Evolutionary conservation across 257 asterid genomes (phyloP).

Genomic region (Catharanthus roseus): DNA sequence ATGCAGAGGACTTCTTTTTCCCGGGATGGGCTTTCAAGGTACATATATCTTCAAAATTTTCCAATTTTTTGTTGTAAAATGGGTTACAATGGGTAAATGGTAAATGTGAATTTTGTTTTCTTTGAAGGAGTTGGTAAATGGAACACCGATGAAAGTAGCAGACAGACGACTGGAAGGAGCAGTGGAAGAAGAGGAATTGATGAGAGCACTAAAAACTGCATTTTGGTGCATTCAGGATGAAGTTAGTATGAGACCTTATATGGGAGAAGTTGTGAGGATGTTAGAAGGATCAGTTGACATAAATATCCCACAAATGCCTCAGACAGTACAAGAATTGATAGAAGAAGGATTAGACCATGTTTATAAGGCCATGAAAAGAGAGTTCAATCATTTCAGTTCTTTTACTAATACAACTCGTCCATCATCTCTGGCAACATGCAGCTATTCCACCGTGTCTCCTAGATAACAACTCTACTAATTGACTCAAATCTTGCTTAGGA

Average conservation of each 20-base stretch:
- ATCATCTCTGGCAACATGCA: slow-evolving; percentile 81
- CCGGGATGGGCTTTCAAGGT: slow-evolving; percentile 99
- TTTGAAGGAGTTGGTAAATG: slow-evolving; percentile 56
- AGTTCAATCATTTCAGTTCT: slow-evolving; percentile 59
- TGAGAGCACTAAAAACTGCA: slow-evolving; percentile 57
- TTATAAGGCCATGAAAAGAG: slow-evolving; percentile 83
- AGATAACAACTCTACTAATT: slow-evolving; percentile 41
- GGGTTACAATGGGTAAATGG: no score
- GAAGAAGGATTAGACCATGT: slow-evolving; percentile 90
- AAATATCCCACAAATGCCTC: slow-evolving; percentile 77
- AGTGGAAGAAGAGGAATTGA: slow-evolving; percentile 54
- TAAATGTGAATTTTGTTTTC: background rate
- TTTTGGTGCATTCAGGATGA: slow-evolving; percentile 96
- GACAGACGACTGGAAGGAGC: slow-evolving; percentile 63
- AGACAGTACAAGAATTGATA: slow-evolving; percentile 62
- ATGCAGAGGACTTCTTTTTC: slow-evolving; percentile 70
- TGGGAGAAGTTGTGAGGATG: slow-evolving; percentile 92
- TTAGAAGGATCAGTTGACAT: slow-evolving; percentile 69
- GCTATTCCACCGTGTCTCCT: slow-evolving; percentile 77
- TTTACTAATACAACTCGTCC: slow-evolving; percentile 56
- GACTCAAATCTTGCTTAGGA: background rate
- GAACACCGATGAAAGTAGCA: slow-evolving; percentile 45
- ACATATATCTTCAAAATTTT: slow-evolving; percentile 9
- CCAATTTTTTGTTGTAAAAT: background rate
- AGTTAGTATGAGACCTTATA: slow-evolving; percentile 60